Conservation (phyloP, 2,329 filamentous ascomycete genomes). For the Clonostachys chloroleuca region DNA sequence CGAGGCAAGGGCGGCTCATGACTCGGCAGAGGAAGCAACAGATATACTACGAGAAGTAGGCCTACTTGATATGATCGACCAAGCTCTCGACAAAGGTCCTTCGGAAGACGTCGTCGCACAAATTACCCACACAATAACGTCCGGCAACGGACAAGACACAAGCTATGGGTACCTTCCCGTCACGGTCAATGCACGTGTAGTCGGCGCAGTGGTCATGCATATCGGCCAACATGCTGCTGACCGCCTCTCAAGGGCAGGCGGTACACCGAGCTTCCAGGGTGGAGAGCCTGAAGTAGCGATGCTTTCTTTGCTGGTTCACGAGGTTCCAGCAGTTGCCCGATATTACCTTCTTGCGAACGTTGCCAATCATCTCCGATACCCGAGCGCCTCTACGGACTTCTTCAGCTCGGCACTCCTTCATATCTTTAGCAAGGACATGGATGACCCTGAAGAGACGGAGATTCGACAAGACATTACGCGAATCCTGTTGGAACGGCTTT, state of each 20-base stretch:
- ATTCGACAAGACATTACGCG: slow-evolving; percentile 89
- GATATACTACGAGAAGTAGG: slow-evolving; percentile 48
- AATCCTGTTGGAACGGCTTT: slow-evolving; percentile 80
- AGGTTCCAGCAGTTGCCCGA: slow-evolving; percentile 70
- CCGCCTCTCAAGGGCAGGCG: slow-evolving; percentile 51
- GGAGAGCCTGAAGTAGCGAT: slow-evolving; percentile 58
- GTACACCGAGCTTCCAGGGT: slow-evolving; percentile 42
- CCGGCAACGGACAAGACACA: slow-evolving; percentile 51
- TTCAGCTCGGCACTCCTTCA: slow-evolving; percentile 84
- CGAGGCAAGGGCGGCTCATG: slow-evolving; percentile 41
- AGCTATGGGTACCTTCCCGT: slow-evolving; percentile 64
- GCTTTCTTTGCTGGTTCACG: slow-evolving; percentile 72
- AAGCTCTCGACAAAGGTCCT: slow-evolving; percentile 55
- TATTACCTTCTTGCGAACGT: slow-evolving; percentile 84
- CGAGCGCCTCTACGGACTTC: slow-evolving; percentile 86
- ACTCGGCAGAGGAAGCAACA: slow-evolving; percentile 44
- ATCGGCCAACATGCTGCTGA: slow-evolving; percentile 70
- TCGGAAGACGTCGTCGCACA: slow-evolving; percentile 72
- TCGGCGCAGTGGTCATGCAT: slow-evolving; percentile 82
- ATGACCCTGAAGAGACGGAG: slow-evolving; percentile 70
- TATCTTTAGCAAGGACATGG: slow-evolving; percentile 73
- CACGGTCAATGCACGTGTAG: slow-evolving; percentile 63
- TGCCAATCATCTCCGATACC: slow-evolving; percentile 86
- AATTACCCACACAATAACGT: slow-evolving; percentile 69
- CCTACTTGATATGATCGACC: slow-evolving; percentile 55